These are phyloP conservation scores for Debaryomyces hansenii DNA, from an alignment of 805 yeast genomes.

Conservation along the genomic window DNA sequence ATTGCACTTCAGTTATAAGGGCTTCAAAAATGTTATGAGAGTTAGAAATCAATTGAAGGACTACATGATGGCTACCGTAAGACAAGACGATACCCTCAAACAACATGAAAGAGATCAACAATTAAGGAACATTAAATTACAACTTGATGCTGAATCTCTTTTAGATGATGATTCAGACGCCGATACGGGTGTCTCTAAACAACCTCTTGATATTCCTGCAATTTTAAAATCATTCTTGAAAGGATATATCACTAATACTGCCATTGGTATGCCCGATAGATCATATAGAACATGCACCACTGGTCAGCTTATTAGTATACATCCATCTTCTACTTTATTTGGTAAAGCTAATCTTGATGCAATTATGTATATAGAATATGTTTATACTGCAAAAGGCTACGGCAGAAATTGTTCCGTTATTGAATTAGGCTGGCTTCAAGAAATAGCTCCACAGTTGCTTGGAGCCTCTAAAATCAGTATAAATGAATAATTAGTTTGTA, in stretches of 20 bases:
- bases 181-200: slow-evolving; percentile 13
- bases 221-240: slow-evolving; percentile 76
- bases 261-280: slow-evolving; percentile 92
- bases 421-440: slow-evolving; percentile 83
- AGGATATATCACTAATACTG: slow-evolving; percentile 87
- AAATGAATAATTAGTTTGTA: slow-evolving; percentile 15
- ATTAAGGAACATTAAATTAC: slow-evolving; percentile 22
- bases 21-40: slow-evolving; percentile 72
- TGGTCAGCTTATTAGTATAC: slow-evolving; percentile 84
- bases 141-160: slow-evolving; percentile 17
- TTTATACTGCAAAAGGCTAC: slow-evolving; percentile 88
- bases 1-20: slow-evolving; percentile 71
- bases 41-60: slow-evolving; percentile 74
- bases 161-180: slow-evolving; percentile 19
- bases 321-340: slow-evolving; percentile 86
- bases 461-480: slow-evolving; percentile 40
- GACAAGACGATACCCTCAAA: slow-evolving; percentile 36
- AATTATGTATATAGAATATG: slow-evolving; percentile 92
- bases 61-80: slow-evolving; percentile 57
- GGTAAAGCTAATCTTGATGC: slow-evolving; percentile 76
- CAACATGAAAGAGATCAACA: slow-evolving; percentile 26
- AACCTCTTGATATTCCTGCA: slow-evolving; percentile 50
- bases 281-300: slow-evolving; percentile 82
- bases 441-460: slow-evolving; percentile 66
- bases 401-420: slow-evolving; percentile 86